These are phyloP conservation scores for Prinsepia uniflora DNA, from an alignment of 306 rosid genomes.

Conservation along the genomic window DNA sequence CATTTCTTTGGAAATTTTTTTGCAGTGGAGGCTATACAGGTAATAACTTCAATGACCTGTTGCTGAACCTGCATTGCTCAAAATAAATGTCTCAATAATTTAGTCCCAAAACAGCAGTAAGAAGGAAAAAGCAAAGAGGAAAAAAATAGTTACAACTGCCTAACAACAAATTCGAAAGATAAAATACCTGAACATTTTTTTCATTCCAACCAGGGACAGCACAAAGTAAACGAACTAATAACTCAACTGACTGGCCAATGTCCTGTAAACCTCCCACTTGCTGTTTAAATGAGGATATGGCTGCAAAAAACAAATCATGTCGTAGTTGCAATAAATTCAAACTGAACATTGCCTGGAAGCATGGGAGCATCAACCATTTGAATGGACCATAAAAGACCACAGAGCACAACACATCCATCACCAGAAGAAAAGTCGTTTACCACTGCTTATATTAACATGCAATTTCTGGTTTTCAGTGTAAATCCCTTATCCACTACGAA, in stretches of 20 bases:
- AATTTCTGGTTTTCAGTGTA: not conserved
- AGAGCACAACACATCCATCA: not conserved
- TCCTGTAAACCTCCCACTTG: constrained; percentile 75
- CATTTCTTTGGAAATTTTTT: constrained; percentile 91
- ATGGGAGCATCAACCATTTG: not conserved
- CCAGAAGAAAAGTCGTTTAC: not conserved
- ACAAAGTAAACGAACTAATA: constrained; percentile 78
- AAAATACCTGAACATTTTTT: constrained; percentile 93
- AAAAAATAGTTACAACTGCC: constrained; percentile 14
- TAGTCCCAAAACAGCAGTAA: not conserved
- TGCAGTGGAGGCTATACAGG: constrained; percentile 65
- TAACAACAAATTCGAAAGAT: constrained; percentile 17
- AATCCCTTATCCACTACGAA: not conserved
- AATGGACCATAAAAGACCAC: not conserved
- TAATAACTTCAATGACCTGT: constrained; percentile 81
- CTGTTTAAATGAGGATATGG: constrained; percentile 76
- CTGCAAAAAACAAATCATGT: constrained; percentile 44
- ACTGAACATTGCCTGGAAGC: not conserved
- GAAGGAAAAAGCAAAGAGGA: constrained; percentile 11
- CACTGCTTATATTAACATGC: not conserved
- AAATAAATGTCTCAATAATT: constrained; percentile 18
- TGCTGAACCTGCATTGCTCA: constrained; percentile 83
- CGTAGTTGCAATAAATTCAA: not conserved
- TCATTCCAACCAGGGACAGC: constrained; percentile 96
- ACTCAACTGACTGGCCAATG: constrained; percentile 63